Evolutionary conservation across 73 alveolate genomes (phyloP), one percentile per base, ranked within the genome.

Genomic region (Diophrys appendiculata): DNA sequence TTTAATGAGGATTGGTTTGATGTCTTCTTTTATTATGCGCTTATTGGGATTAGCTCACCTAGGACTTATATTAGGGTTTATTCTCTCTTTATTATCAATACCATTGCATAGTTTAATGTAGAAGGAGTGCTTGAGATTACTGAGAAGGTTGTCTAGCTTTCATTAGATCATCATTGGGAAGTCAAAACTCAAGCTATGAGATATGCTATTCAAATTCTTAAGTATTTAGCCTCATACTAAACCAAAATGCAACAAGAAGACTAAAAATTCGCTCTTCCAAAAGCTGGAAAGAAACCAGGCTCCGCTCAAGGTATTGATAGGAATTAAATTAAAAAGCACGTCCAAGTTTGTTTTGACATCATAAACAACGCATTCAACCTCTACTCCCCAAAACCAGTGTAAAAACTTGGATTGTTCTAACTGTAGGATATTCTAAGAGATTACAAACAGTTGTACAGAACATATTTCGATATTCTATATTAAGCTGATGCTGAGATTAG

Each of bases 1-100:
- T 88, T 82, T 68, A 88, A 88, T 64, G 95, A 88, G 32, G 84
- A 88, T 26, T 81, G 89, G 84, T 86, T 77, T 67, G 95, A 88
- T 71, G 92, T 88, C 1, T 88, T 88, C 83, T 83, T 88, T 25
- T 88, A 88, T 80, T 88, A 89, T 68, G 92, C 92, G 25, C 60
- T 89, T 52, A 80, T 89, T 32, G 95, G 95, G 23, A 55, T 89
- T 3, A 53, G 77, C 23, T 35, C 53, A 13, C 76, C 92, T 0
- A 75, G 87, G 43, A 56, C 93, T 0, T 53, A 29, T 24, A 76
- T 89, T 27, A 54, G 92, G 24, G 79, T 79, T 1, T 87, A 77
- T 43, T 89, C 95, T 0, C 72, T 89, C 18, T 71, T 77, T 26
- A 89, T 89, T 33, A 54, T 89, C 5, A 76, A 82, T 35, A 68